Evolutionary conservation across 2,329 filamentous ascomycete species (phyloP).

Genomic region (Sarocladium strictum): DNA sequence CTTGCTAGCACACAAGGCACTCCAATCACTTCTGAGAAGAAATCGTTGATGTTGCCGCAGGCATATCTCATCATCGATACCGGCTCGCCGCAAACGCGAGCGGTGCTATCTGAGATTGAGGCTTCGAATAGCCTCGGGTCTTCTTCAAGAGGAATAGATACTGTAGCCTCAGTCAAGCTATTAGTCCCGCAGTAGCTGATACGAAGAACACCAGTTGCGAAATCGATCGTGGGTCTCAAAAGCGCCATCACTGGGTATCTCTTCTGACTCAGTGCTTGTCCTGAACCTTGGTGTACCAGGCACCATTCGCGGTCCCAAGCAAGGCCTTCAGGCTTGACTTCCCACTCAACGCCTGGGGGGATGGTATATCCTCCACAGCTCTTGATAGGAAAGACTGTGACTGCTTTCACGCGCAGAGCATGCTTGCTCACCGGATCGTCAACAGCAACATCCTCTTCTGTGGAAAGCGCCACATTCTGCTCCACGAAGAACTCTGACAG

Average conservation of each 20-base stretch:
- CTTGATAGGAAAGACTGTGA: slow-evolving; percentile 87
- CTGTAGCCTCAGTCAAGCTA: slow-evolving; percentile 15
- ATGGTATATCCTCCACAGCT: slow-evolving; percentile 79
- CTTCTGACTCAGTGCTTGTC: slow-evolving; percentile 83
- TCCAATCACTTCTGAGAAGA: slow-evolving; percentile 70
- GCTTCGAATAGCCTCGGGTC: slow-evolving; percentile 53
- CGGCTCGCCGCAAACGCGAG: slow-evolving; percentile 77
- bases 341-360: slow-evolving; percentile 61
- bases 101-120: slow-evolving; percentile 36
- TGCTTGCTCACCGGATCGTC: not conserved
- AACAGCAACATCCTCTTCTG: not conserved
- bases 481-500: slow-evolving; percentile 60
- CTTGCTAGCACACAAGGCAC: slow-evolving; percentile 79
- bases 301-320: slow-evolving; percentile 98
- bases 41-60: slow-evolving; percentile 58
- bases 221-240: slow-evolving; percentile 68
- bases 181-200: slow-evolving; percentile 31
- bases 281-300: slow-evolving; percentile 79
- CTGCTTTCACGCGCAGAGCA: slow-evolving; percentile 45
- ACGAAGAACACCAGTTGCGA: slow-evolving; percentile 58
- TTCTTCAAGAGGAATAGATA: slow-evolving; percentile 59
- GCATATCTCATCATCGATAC: slow-evolving; percentile 67
- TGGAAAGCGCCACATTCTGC: not conserved
- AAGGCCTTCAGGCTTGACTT: slow-evolving; percentile 73
- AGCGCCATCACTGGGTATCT: slow-evolving; percentile 82